Evolutionary conservation across 2,329 filamentous ascomycete genomes (phyloP).

Genomic region (Colletotrichum endophyticum): DNA sequence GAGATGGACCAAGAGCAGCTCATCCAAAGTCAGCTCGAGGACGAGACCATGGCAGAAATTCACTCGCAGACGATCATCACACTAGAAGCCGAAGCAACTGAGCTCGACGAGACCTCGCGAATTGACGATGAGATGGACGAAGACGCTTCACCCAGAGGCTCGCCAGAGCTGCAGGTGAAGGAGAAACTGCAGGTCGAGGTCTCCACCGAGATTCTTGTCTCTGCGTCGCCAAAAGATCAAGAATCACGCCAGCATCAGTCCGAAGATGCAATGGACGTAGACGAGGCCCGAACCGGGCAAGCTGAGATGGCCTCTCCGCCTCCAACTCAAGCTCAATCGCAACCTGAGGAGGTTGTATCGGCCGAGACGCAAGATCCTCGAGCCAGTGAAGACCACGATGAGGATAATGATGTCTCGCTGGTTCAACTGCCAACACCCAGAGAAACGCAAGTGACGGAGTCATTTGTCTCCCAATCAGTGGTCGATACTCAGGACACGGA

Average conservation of each 20-base stretch:
- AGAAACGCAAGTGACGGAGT: constrained; percentile 4
- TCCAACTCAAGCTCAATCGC: neutral
- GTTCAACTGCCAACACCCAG: neutral
- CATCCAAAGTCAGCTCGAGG: constrained; percentile 14
- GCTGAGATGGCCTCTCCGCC: neutral
- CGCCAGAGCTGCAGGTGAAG: neutral
- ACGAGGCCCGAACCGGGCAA: neutral
- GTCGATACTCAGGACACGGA: constrained; percentile 9
- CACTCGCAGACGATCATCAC: constrained; percentile 27
- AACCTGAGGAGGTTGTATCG: neutral
- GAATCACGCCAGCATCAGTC: neutral
- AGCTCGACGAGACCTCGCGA: neutral
- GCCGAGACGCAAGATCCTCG: neutral
- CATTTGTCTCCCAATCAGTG: neutral
- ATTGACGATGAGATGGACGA: neutral
- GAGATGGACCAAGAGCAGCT: neutral
- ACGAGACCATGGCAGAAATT: constrained; percentile 35
- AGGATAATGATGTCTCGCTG: neutral
- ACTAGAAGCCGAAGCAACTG: neutral
- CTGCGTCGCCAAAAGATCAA: neutral
- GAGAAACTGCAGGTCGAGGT: neutral
- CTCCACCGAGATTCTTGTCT: neutral
- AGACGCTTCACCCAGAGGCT: neutral
- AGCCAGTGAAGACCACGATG: neutral
- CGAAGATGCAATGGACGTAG: constrained; percentile 9